A percentile compares a stretch with the other conserved stretches of the same genome.
Evolutionary conservation across 805 yeast genomes (phyloP).

Genomic region (Wickerhamomyces kurtzmanii): DNA sequence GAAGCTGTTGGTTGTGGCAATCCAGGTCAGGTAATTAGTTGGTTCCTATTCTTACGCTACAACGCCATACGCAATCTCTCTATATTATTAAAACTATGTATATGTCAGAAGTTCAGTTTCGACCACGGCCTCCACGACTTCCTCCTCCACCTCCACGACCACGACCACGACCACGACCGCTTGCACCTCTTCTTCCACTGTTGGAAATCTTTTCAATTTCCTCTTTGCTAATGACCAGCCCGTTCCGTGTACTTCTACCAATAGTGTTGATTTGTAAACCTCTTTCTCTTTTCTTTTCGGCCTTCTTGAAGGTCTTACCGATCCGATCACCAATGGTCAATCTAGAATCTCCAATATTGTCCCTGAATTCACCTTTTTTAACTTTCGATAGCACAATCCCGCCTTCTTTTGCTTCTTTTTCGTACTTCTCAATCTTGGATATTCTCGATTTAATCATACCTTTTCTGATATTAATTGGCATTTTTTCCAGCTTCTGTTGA

Average conservation of each 20-base stretch:
- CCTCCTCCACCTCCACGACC: conserved; percentile 5
- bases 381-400: conserved; percentile 79
- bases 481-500: conserved; percentile 45
- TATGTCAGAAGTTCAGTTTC: conserved; percentile 3
- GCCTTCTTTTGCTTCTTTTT: conserved; percentile 76
- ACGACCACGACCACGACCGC: conserved; percentile 3
- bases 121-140: conserved; percentile 1
- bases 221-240: conserved; percentile 55
- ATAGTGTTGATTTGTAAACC: conserved; percentile 72
- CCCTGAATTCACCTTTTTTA: conserved; percentile 57
- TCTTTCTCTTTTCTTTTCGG: conserved; percentile 45
- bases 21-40: too few relatives aligned
- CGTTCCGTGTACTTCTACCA: conserved; percentile 73
- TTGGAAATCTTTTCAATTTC: conserved; percentile 49
- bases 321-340: conserved; percentile 27
- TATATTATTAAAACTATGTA: too few relatives aligned
- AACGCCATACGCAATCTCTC: too few relatives aligned
- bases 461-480: conserved; percentile 84
- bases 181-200: conserved; percentile 6
- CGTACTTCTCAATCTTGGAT: conserved; percentile 43
- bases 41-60: too few relatives aligned
- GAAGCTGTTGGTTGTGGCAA: too few relatives aligned
- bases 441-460: conserved; percentile 63
- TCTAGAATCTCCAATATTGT: conserved; percentile 36
- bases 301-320: conserved; percentile 40